These are phyloP conservation scores for Monascus ruber DNA, from an alignment of 2,329 filamentous ascomycete species.

Conservation along the genomic window DNA sequence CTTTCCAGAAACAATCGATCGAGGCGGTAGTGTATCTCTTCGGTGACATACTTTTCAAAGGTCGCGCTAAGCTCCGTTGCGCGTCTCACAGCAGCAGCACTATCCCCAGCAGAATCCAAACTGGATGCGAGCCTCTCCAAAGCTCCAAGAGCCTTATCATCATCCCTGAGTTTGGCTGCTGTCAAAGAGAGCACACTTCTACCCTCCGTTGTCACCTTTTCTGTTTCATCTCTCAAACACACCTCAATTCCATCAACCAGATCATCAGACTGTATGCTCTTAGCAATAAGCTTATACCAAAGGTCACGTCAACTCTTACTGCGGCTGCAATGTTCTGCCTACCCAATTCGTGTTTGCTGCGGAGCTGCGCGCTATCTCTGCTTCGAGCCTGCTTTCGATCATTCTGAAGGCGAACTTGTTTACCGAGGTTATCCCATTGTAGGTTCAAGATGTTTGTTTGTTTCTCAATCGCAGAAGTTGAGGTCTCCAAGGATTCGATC, in stretches of 20 bases:
- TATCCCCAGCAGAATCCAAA: constrained; percentile 17
- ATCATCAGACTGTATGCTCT: constrained; percentile 22
- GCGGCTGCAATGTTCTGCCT: constrained; percentile 21
- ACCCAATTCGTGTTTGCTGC: constrained; percentile 23
- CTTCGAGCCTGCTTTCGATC: constrained; percentile 12
- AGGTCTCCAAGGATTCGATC: constrained; percentile 25
- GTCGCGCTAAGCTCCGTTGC: constrained; percentile 16
- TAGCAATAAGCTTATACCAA: constrained; percentile 2
- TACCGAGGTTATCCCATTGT: constrained; percentile 21
- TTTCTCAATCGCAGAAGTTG: constrained; percentile 22
- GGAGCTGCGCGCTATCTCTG: constrained; percentile 18
- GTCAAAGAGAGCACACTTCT: constrained; percentile 23
- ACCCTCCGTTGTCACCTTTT: constrained; percentile 19
- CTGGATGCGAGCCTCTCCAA: constrained; percentile 19
- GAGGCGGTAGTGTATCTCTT: constrained; percentile 28
- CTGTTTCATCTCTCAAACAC: constrained; percentile 18
- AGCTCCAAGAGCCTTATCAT: constrained; percentile 21
- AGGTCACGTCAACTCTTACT: constrained; percentile 15
- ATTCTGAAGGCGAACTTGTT: constrained; percentile 12
- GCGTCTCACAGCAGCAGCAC: constrained; percentile 17
- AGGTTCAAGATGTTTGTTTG: constrained; percentile 20
- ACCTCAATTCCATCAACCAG: constrained; percentile 22
- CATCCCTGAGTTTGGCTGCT: constrained; percentile 23
- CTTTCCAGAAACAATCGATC: constrained; percentile 29
- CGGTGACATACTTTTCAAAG: constrained; percentile 22